Evolutionary conservation across 2,329 filamentous ascomycete species (phyloP).

Genomic region (Cyanodermella asteris): DNA sequence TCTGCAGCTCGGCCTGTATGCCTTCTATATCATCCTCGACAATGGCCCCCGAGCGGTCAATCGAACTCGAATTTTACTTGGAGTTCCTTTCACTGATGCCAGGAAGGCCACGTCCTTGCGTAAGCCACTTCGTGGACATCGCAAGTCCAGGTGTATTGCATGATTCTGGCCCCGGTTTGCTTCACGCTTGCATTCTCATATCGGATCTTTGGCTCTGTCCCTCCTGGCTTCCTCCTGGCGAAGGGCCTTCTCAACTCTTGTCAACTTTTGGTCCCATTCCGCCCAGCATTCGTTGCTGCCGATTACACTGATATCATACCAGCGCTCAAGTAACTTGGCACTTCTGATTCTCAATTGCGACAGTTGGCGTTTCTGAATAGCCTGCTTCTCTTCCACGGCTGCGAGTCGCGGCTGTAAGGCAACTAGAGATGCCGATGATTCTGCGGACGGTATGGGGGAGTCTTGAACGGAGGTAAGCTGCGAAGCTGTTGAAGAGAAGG

Average conservation of each 20-base stretch:
- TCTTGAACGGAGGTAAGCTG: constrained; percentile 26
- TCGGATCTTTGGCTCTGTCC: no score
- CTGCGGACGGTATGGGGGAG: constrained; percentile 21
- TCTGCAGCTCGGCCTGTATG: no score
- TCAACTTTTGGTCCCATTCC: constrained; percentile 46
- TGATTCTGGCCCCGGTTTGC: no score
- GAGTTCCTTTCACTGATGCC: no score
- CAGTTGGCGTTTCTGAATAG: constrained; percentile 17
- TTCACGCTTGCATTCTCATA: no score
- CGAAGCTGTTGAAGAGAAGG: constrained; percentile 25
- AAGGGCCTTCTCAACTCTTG: constrained; percentile 41
- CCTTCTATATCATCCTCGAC: no score
- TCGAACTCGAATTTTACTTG: no score
- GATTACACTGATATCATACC: constrained; percentile 55
- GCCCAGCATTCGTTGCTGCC: constrained; percentile 46
- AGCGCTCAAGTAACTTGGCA: constrained; percentile 34
- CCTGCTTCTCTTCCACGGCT: constrained; percentile 15
- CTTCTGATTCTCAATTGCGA: constrained; percentile 20
- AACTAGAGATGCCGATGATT: constrained; percentile 19
- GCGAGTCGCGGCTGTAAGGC: constrained; percentile 21
- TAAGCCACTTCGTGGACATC: no score
- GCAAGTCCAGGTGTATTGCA: no score
- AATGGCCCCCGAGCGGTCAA: no score
- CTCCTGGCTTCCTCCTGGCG: constrained; percentile 37
- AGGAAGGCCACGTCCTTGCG: no score